Evolutionary conservation across 73 alveolate genomes (phyloP).

Genomic region (Effrenium voratum): DNA sequence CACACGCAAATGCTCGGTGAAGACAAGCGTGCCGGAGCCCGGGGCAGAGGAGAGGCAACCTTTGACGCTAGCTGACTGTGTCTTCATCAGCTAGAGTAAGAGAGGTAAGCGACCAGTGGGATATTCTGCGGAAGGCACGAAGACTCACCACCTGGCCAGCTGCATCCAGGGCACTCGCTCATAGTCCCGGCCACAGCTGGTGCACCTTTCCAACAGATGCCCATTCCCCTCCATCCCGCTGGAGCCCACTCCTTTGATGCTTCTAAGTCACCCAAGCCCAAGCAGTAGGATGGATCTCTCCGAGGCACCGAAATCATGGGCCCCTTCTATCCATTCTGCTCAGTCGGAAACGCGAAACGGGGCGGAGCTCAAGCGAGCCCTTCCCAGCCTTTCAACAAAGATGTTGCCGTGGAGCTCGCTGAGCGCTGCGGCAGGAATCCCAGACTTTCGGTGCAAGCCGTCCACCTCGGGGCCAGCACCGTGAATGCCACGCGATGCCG

Average conservation of each 20-base stretch:
- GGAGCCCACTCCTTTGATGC: not conserved
- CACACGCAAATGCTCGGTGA: no score
- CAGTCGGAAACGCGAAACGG: no score
- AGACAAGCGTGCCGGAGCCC: no score
- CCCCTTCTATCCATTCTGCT: not conserved
- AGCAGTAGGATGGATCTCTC: not conserved
- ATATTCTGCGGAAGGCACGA: no score
- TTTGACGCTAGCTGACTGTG: not conserved
- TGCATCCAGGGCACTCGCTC: constrained; percentile 2
- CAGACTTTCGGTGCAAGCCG: constrained; percentile 75
- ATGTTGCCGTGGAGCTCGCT: constrained; percentile 85
- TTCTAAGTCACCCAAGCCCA: no score
- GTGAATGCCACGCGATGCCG: no score
- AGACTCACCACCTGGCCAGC: no score
- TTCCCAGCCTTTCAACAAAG: constrained; percentile 88
- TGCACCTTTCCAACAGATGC: no score
- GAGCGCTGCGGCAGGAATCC: constrained; percentile 26
- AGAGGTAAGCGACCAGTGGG: no score
- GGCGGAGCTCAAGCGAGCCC: no score
- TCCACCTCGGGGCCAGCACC: constrained; percentile 30
- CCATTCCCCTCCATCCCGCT: no score
- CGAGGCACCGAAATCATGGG: not conserved
- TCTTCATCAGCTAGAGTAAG: not conserved
- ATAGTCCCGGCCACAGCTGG: not conserved
- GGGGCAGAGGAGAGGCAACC: no score